Percentiles rank a stretch among this genome's conserved stretches.
Conservation (phyloP, 2,329 filamentous ascomycete species). For the Epichloe typhina region DNA sequence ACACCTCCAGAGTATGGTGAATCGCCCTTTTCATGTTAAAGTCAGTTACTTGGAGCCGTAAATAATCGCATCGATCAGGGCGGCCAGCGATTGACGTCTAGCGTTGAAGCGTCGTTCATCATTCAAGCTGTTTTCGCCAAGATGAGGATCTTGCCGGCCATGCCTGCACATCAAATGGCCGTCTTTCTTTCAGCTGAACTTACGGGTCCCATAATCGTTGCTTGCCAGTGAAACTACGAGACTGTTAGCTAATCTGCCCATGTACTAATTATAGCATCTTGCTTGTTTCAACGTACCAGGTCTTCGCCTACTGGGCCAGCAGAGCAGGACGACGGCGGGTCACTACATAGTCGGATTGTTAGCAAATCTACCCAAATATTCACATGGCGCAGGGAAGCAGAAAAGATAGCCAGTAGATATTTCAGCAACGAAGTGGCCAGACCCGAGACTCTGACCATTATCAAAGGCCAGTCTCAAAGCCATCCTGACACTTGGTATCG, state of each 20-base stretch:
- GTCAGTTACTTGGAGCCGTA: conserved; percentile 14
- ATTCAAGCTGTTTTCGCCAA: not conserved
- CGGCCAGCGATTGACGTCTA: not conserved
- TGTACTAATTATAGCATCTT: not conserved
- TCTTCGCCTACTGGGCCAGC: conserved; percentile 95
- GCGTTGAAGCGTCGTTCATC: not conserved
- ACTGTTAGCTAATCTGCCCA: conserved; percentile 11
- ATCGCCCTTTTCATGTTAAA: conserved; percentile 51
- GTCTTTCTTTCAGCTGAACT: conserved; percentile 26
- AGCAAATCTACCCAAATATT: conserved; percentile 7
- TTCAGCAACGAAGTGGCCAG: not conserved
- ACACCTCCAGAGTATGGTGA: conserved; percentile 98
- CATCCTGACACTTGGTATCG: conserved; percentile 1
- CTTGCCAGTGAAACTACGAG: conserved; percentile 96
- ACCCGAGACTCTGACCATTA: not conserved
- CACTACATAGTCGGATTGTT: conserved; percentile 40
- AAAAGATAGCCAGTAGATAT: not conserved
- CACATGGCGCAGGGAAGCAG: not conserved
- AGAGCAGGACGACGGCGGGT: conserved; percentile 97
- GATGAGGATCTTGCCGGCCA: not conserved
- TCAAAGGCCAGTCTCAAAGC: not conserved
- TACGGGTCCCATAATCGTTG: conserved; percentile 99
- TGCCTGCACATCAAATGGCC: not conserved
- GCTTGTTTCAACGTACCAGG: conserved; percentile 54
- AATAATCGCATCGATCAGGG: not conserved